Evolutionary conservation across 2,329 filamentous ascomycete genomes (phyloP), one percentile per base, ranked within the genome.

Genomic region (Pseudodiploospora longispora): DNA sequence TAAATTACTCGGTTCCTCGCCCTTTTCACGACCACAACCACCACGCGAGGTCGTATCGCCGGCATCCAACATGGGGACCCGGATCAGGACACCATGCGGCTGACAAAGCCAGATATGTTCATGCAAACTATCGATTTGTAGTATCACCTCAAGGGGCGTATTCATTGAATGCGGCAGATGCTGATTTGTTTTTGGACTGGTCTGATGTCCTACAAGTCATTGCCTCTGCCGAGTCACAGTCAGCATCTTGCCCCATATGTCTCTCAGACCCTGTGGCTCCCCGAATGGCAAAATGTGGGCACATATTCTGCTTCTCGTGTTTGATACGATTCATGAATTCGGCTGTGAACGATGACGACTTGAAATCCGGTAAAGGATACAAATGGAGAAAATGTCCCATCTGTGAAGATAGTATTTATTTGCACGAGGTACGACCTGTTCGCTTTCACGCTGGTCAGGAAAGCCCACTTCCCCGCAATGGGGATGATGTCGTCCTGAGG

Each of bases 71-170:
- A 2, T 95, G 86, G 84, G 88, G 88, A 0, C 72, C 87, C 35
- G 88, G 90, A 4, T 95, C 89, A 32, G 89, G 90, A 28, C 87
- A 95, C 63, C 89, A 96, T 64, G 82, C 87, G 10, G 79, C 82
- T 36, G 93, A 98, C 65, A 97, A 97, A 68, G 85, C 90, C 46
- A 82, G 86, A 74, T 91, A 76, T 46, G 76, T 98, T 10, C 90
- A 98, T 63, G 89, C 93, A 52, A 98, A 98, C 64, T 98, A 98
- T 61, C 85, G 93, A 44, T 98, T 98, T 62, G 85, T 98, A 47
- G 90, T 98, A 41, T 83, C 87, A 48, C 91, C 93, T 4, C 75
- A 80, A 44, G 83, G 81, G 46, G 79, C 83, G 57, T 98, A 97
- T 61, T 75, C 79, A 47, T 76, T 79, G 5, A 89, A 97, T 60